Conservation (phyloP, 2,329 filamentous ascomycete species). For the Fusarium marasasianum region DNA sequence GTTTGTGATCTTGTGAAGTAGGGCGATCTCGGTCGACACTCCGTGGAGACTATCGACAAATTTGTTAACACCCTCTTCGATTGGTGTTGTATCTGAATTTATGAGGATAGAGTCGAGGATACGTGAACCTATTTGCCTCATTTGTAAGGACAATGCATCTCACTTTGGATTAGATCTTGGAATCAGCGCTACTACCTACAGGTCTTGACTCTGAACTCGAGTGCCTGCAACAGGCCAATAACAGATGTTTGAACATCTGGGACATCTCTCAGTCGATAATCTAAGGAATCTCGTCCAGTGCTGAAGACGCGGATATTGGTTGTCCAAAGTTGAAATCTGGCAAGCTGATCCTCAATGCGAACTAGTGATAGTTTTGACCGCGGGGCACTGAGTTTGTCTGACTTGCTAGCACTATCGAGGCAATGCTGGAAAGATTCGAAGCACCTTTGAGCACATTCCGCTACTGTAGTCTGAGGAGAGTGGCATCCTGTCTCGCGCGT, state of each 20-base stretch:
- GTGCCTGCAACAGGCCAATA: neutral
- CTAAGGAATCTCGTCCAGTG: rapidly evolving
- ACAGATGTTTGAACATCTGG: rapidly evolving
- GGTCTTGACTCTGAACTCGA: rapidly evolving
- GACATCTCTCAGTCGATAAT: neutral
- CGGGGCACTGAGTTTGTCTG: neutral
- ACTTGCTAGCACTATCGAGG: neutral
- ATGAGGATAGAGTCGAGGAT: neutral
- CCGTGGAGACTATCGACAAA: too few species aligned
- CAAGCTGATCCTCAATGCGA: neutral
- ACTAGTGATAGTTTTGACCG: too few species aligned
- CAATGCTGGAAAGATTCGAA: rapidly evolving
- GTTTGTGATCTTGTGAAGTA: too few species aligned
- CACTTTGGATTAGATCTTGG: too few species aligned
- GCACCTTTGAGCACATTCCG: neutral
- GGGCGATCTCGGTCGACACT: too few species aligned
- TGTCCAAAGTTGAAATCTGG: neutral
- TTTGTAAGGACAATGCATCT: too few species aligned
- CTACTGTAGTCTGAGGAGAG: too few species aligned
- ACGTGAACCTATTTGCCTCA: rapidly evolving
- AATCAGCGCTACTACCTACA: rapidly evolving
- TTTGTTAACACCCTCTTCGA: too few species aligned
- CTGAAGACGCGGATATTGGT: neutral
- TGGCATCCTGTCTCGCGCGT: neutral
- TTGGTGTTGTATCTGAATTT: too few species aligned